A percentile compares a stretch with the other conserved stretches of the same genome.
phyloP scores from a whole-genome alignment of 192 early-diverging fungal species.

The Backusella sp. region DNA sequence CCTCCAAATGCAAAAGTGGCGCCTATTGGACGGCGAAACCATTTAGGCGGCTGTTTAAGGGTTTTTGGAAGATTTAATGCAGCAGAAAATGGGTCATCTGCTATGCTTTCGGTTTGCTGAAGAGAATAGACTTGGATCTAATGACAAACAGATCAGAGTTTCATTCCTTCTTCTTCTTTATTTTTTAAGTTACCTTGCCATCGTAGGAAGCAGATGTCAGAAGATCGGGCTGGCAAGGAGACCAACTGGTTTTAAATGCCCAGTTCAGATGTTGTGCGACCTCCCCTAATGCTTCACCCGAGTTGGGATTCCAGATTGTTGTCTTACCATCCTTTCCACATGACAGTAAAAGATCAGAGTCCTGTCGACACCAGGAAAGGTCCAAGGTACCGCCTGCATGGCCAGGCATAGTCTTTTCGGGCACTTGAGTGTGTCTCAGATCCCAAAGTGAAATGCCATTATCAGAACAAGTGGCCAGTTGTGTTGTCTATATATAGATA shows the following conservation, averaged over 20 bases:
- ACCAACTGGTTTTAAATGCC: slow-evolving; percentile 96
- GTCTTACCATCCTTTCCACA: slow-evolving; percentile 95
- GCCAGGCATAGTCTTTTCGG: slow-evolving; percentile 78
- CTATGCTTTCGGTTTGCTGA: not conserved
- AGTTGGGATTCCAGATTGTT: slow-evolving; percentile 84
- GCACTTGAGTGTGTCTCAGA: slow-evolving; percentile 90
- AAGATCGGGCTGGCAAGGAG: slow-evolving; percentile 88
- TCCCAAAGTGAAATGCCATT: slow-evolving; percentile 94
- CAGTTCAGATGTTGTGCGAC: slow-evolving; percentile 83
- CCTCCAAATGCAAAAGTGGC: slow-evolving; percentile 87
- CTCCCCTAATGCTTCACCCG: slow-evolving; percentile 83
- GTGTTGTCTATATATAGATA: slow-evolving; percentile 63
- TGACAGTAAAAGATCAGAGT: slow-evolving; percentile 85
- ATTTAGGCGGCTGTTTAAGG: slow-evolving; percentile 85
- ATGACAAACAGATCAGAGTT: not conserved
- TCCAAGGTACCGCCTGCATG: slow-evolving; percentile 90
- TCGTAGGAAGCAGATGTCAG: slow-evolving; percentile 89
- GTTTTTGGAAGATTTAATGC: slow-evolving; percentile 1
- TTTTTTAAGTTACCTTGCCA: slow-evolving; percentile 56
- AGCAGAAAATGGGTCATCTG: not conserved
- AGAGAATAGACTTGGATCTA: not conserved
- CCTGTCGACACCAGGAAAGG: slow-evolving; percentile 93
- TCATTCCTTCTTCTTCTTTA: not conserved
- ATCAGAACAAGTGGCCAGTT: slow-evolving; percentile 88
- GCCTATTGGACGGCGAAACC: slow-evolving; percentile 84